Evolutionary conservation across 441 rosid species (phyloP), one percentile per base, ranked within the genome.

Genomic region (Metrosideros polymorpha): DNA sequence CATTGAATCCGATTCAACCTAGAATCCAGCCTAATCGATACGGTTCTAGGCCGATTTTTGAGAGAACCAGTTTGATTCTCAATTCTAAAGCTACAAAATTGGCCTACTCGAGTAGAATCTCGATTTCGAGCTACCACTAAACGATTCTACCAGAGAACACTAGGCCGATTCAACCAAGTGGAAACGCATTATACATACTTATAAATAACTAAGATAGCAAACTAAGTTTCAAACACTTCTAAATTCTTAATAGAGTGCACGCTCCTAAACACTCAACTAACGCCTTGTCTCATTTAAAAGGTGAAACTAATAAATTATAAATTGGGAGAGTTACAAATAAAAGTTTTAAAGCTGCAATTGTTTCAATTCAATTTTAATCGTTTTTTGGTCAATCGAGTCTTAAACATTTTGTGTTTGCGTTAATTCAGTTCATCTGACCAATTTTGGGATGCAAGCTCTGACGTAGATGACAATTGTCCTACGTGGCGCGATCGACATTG

Each of bases 21-120:
- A 22, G 0, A 71, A 39, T 35, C 79, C 13, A 22, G 47, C 79
- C 7, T 71, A 6, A 71, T 39, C 22, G 9, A 39, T 39, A 12
- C 9, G 4, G 3, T 22, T 22, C 45, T 39, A 22, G 47, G 27
- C 15, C 17, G 15, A 39, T 39, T 71, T 71, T 1, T 6, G 9
- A 71, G n/a, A 39, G 15, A 39, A 25, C 4, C 47, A 1, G 22
- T 25, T 2, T 35, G 47, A 5, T 71, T 22, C 49, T 71, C 17
- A 2, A 71, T 71, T 39, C 7, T 42, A 10, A 71, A 71, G 17
- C 47, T 71, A 17, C 3, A 10, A 71, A 10, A 39, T 22, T 7
- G 1, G n/a, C n/a, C 7, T 71, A 6, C 13, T 25, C 0, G 0
- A 39, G 17, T 2, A 5, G 4, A 6, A 12, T 39, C 9, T 7